Conservation (phyloP, 1,284 basidiomycete species). For the Pascua sp. region DNA sequence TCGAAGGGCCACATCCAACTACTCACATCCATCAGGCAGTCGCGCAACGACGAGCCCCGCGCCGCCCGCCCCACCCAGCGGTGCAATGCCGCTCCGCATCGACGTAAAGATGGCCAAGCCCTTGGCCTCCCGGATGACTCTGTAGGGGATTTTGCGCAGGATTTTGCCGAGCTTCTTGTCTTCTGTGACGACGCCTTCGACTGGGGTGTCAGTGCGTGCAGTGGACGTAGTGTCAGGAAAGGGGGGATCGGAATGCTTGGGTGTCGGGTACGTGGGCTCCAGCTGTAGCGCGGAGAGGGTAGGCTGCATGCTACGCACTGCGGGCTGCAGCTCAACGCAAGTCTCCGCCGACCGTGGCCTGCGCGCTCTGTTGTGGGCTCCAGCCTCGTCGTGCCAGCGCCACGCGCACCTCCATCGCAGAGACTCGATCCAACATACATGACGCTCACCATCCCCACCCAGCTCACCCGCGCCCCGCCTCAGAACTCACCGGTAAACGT, state of each 20-base stretch:
- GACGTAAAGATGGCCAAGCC: conserved; percentile 55
- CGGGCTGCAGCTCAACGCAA: too few relatives aligned
- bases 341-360: too few relatives aligned
- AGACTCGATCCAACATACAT: not conserved
- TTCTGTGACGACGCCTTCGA: conserved; percentile 39
- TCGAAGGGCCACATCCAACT: not conserved
- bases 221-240: too few relatives aligned
- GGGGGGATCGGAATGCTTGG: too few relatives aligned
- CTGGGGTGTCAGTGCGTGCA: conserved; percentile 12
- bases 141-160: conserved; percentile 54
- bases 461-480: not conserved
- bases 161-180: conserved; percentile 50
- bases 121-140: conserved; percentile 51
- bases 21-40: conserved; percentile 45
- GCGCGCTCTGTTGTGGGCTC: too few relatives aligned
- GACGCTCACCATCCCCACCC: not conserved
- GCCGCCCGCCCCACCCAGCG: conserved; percentile 56
- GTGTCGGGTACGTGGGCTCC: not conserved
- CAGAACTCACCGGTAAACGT: conserved; percentile 49
- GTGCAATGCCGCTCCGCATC: conserved; percentile 54
- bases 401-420: too few relatives aligned
- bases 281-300: too few relatives aligned
- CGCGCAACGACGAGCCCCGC: conserved; percentile 51
- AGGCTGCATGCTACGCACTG: too few relatives aligned
- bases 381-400: too few relatives aligned